Base-by-base conservation (phyloP, 1,139 yeast genomes). In the Starmera stellimalicola region DNA sequence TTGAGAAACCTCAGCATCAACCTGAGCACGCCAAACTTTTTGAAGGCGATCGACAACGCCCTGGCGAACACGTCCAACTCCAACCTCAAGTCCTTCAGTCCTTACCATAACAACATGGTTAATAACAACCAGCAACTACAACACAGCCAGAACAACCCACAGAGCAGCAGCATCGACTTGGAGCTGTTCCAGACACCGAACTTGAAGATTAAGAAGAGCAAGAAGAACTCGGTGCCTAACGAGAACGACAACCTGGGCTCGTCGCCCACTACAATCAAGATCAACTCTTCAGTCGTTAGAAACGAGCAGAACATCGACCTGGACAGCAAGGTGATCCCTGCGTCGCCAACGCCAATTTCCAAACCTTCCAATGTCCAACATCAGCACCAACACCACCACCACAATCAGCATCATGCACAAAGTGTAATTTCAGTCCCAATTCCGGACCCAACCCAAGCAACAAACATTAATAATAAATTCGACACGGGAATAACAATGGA, bases 251-350 rank as follows among this genome's bases (percentile, higher is more conserved):
- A 17, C 5, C 9, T 27, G 42, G 35, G 42, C 19, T 48, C 52
- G 0, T 47, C 51, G 0, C 52, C 52, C 20, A 48, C 52, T 1
- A 48, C 52, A 3, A 48, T 48, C 24, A 44, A 46, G 32, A 44
- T 47, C 39, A 43, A 44, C 16, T 47, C 52, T 2, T 46, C 51
- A 5, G 51, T 50, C 6, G 35, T 47, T 3, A 48, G 47, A 26
- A 38, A 35, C 7, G 45, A 43, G 2, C 33, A 37, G 6, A 20
- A 12, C 7, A 17, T n/a, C 14, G 45, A 43, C 3, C 33, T 35
- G 6, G 22, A 12, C 7, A 17, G n/a, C 14, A 12, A 17, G 3
- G 28, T 28, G 5, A 17, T 34, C 12, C 40, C 34, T 18, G 28
- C 32, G 10, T 38, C 43, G 3, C 46, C 46, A 8, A 38, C 44